Evolutionary conservation across 2,329 filamentous ascomycete species (phyloP).

Genomic region (Beauveria varroae): DNA sequence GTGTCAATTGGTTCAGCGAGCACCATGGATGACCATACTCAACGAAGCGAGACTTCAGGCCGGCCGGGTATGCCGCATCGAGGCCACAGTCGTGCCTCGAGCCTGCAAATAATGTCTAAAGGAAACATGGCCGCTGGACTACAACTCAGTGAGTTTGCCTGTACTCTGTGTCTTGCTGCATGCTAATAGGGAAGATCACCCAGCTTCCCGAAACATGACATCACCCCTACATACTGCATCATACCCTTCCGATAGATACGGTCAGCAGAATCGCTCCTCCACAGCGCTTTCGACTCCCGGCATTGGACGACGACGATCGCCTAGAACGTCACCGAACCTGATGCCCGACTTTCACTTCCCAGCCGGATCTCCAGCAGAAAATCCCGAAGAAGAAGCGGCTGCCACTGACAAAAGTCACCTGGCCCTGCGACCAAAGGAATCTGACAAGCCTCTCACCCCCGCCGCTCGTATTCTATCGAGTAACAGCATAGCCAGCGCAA

Average conservation of each 20-base stretch:
- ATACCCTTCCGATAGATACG: slow-evolving; percentile 43
- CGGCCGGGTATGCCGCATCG: slow-evolving; percentile 46
- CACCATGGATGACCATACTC: slow-evolving; percentile 38
- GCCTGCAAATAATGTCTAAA: slow-evolving; percentile 58
- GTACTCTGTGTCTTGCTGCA: neutral
- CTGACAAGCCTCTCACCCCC: slow-evolving; percentile 47
- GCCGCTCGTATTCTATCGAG: slow-evolving; percentile 67
- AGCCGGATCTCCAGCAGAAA: slow-evolving; percentile 34
- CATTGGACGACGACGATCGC: slow-evolving; percentile 28
- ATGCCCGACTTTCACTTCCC: slow-evolving; percentile 54
- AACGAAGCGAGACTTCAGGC: slow-evolving; percentile 32
- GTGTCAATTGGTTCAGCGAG: slow-evolving; percentile 62
- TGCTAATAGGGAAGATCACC: slow-evolving; percentile 32
- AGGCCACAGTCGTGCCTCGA: slow-evolving; percentile 71
- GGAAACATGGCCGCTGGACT: slow-evolving; percentile 37
- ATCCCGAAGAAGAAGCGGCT: slow-evolving; percentile 20
- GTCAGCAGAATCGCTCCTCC: slow-evolving; percentile 31
- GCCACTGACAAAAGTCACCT: slow-evolving; percentile 27
- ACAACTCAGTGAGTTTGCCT: slow-evolving; percentile 30
- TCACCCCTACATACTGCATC: slow-evolving; percentile 49
- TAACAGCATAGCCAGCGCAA: slow-evolving; percentile 64
- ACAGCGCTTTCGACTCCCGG: slow-evolving; percentile 40
- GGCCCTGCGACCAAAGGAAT: slow-evolving; percentile 25
- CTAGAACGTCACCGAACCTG: slow-evolving; percentile 33
- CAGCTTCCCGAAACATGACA: slow-evolving; percentile 33